Conservation (phyloP, 257 asterid genomes). For the Scutellaria galericulata region DNA sequence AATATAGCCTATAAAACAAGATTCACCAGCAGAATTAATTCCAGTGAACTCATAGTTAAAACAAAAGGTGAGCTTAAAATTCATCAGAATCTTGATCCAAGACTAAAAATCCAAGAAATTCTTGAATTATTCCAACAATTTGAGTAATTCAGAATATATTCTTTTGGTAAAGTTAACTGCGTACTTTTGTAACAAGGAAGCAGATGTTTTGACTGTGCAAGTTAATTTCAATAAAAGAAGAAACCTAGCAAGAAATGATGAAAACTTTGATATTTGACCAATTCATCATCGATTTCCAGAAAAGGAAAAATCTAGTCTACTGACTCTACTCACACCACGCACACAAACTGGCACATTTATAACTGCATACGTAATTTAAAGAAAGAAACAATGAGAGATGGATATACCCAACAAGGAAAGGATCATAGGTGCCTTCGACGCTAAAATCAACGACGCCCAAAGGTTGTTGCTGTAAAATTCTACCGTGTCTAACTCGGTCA, state of each 20-base stretch:
- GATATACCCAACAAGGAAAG: constrained; percentile 84
- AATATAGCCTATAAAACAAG: constrained; percentile 73
- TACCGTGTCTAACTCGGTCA: constrained; percentile 75
- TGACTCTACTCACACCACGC: not conserved
- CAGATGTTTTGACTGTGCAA: constrained; percentile 23
- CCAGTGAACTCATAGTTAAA: not conserved
- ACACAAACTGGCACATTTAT: not conserved
- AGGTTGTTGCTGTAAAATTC: constrained; percentile 67
- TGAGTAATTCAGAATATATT: constrained; percentile 35
- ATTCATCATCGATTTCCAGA: constrained; percentile 20
- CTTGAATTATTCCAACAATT: constrained; percentile 24
- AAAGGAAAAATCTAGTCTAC: constrained; percentile 7
- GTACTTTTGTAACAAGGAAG: constrained; percentile 40
- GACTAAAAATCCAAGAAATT: constrained; percentile 21
- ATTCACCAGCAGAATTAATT: constrained; percentile 32
- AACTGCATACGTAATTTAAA: not conserved
- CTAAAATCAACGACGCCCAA: constrained; percentile 77
- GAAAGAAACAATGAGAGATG: not conserved
- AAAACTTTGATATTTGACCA: constrained; percentile 1
- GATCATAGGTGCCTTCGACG: constrained; percentile 90
- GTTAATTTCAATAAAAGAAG: constrained; percentile 20
- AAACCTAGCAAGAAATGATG: constrained; percentile 3
- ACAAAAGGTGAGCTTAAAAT: not conserved
- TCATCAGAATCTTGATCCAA: not conserved
- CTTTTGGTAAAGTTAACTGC: constrained; percentile 29